These are phyloP conservation scores for Hypomyces rosellus DNA, from an alignment of 2,329 filamentous ascomycete species.

Conservation along the genomic window DNA sequence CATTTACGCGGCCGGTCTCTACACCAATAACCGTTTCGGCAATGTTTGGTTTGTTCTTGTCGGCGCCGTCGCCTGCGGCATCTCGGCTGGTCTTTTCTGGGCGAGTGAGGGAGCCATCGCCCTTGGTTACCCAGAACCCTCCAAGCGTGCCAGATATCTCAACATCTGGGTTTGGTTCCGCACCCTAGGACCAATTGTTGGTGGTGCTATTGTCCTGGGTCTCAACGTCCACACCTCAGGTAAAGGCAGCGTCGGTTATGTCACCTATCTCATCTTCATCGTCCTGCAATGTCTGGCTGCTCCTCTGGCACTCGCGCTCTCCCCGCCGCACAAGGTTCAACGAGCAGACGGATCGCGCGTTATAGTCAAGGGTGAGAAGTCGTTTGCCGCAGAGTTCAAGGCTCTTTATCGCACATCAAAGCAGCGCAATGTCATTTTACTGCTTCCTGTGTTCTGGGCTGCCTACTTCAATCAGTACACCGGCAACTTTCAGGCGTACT, in stretches of 20 bases:
- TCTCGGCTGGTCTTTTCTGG: constrained; percentile 46
- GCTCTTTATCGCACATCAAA: constrained; percentile 15
- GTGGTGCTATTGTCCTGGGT: constrained; percentile 39
- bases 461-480: constrained; percentile 27
- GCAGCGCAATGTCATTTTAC: constrained; percentile 17
- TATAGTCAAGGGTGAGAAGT: constrained; percentile 16
- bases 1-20: constrained; percentile 41
- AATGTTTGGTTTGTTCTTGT: constrained; percentile 46
- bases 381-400: constrained; percentile 18
- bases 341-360: constrained; percentile 21
- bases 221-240: constrained; percentile 29
- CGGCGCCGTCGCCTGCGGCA: constrained; percentile 41
- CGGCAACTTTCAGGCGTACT: constrained; percentile 42
- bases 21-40: constrained; percentile 44
- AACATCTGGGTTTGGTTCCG: constrained; percentile 39
- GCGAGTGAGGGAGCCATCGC: constrained; percentile 44
- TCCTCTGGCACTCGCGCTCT: constrained; percentile 21
- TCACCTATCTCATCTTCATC: constrained; percentile 24
- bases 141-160: constrained; percentile 36
- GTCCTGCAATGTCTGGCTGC: constrained; percentile 22
- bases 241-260: constrained; percentile 19
- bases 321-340: constrained; percentile 22
- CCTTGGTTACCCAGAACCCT: constrained; percentile 41
- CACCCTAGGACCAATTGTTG: constrained; percentile 41
- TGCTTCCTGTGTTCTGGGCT: constrained; percentile 21